A percentile compares a stretch with the other conserved stretches of the same genome.
phyloP scores from a whole-genome alignment of 352 stramenopile genomes.

The Discostella stelligera region DNA sequence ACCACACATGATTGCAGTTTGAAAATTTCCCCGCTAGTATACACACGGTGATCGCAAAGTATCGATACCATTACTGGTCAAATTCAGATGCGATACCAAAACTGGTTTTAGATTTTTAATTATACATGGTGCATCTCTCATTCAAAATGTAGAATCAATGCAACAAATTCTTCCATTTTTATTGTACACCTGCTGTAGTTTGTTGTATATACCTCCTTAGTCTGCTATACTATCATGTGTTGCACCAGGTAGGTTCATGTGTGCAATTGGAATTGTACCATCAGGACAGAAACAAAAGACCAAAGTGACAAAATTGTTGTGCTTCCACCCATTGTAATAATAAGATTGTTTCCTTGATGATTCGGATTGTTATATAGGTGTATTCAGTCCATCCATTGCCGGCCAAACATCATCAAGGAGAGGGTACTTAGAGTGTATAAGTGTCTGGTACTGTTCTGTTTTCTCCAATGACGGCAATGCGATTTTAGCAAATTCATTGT shows the following conservation, averaged over 20 bases:
- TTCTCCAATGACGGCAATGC: too few relatives aligned
- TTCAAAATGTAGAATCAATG: conserved; percentile 28
- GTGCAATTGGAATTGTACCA: conserved; percentile 21
- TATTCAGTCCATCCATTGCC: background rate
- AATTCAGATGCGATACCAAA: too few relatives aligned
- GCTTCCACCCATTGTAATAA: background rate
- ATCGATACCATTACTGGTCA: too few relatives aligned
- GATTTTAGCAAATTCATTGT: too few relatives aligned
- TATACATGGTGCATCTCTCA: background rate
- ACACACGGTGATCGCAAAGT: too few relatives aligned
- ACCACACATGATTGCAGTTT: too few relatives aligned
- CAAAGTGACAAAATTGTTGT: background rate
- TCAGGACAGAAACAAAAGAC: conserved; percentile 20
- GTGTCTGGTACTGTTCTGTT: too few relatives aligned
- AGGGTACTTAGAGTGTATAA: too few relatives aligned
- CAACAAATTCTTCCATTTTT: conserved; percentile 9
- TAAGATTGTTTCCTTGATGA: conserved; percentile 1
- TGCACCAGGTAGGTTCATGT: conserved; percentile 24
- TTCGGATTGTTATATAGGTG: background rate
- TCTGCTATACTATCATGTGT: conserved; percentile 29
- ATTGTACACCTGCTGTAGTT: conserved; percentile 26
- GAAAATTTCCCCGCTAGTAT: too few relatives aligned
- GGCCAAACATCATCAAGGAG: too few relatives aligned
- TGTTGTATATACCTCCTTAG: conserved; percentile 28
- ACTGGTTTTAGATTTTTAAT: too few relatives aligned